Evolutionary conservation across 768 basidiomycete species (phyloP).

Genomic region (Termitomyces sp.): DNA sequence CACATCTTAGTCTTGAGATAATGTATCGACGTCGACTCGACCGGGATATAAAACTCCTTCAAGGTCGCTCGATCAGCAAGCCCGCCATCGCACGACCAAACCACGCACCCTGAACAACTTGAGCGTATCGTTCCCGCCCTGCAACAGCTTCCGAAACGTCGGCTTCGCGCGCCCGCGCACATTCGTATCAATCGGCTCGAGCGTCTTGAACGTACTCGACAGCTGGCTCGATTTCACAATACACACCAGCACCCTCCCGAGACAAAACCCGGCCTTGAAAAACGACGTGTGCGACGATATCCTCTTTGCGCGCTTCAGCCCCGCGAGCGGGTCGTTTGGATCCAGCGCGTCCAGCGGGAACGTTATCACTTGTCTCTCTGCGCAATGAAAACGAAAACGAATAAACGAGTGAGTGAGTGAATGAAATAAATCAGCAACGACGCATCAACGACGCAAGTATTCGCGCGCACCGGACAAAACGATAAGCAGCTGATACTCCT

Average conservation of each 20-base stretch:
- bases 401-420: no score
- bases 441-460: no score
- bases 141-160: conserved; percentile 91
- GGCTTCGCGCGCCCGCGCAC: conserved; percentile 75
- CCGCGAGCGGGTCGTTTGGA: conserved; percentile 83
- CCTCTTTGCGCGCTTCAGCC: conserved; percentile 89
- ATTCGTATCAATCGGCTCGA: conserved; percentile 93
- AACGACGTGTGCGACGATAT: conserved; percentile 96
- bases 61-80: no score
- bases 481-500: conserved; percentile 92
- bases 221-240: conserved; percentile 94
- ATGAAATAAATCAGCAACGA: neutral
- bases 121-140: conserved; percentile 92
- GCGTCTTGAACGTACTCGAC: conserved; percentile 94
- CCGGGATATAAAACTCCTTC: conserved; percentile 99
- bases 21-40: conserved; percentile 94
- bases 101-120: conserved; percentile 74
- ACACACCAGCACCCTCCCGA: conserved; percentile 89
- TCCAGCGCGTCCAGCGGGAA: conserved; percentile 94
- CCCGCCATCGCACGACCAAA: neutral
- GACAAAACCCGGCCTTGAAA: conserved; percentile 94
- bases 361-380: conserved; percentile 93
- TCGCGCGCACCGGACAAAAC: conserved; percentile 81
- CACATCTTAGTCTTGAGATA: conserved; percentile 97
- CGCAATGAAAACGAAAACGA: neutral